Base-by-base conservation (phyloP, 2,329 filamentous ascomycete species). In the Ascochyta viciae-villosae region DNA sequence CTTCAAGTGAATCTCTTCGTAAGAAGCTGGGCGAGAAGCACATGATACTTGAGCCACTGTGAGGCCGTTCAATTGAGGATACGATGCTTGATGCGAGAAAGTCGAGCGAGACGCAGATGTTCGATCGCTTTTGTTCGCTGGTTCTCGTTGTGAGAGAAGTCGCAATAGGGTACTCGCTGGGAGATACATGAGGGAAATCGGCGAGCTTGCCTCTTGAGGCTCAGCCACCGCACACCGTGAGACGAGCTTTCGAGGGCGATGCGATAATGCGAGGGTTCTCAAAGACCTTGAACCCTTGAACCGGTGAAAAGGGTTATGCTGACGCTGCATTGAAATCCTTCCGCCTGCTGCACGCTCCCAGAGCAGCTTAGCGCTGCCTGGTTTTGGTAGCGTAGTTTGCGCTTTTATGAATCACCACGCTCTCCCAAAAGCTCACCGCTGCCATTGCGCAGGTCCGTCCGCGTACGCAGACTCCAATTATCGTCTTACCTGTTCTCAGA, bases 331-430 rank as follows among this genome's bases (percentile, higher is more conserved):
- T 31, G 29, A 12, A 31, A 12, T 26, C 24, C 24, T 8, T 26
- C 24, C 19, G 19, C 19, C 24, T 26, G 6, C 33, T 35, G 33
- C n/a, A 35, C 6, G 8, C 16, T 42, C 24, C 39, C 24, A 50
- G 22, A 50, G 41, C 13, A 40, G 46, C 53, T 31, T 56, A 56
- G 53, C 43, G 31, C 37, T 39, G 37, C 41, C 40, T 50, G 31
- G 9, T 31, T 31, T 7, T 6, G 4, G 29, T 45, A 42, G 52
- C 35, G 27, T 26, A 10, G 31, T 33, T 27, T 22, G 26, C 7
- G n/a, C 22, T 7, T 46, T 5, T 35, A n/a, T 9, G 16, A 16
- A 10, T 23, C 41, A 33, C 24, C 10, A 26, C 27, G 7, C 24
- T 23, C 19, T 13, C 34, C 35, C 13, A 16, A n/a, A 47, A 35